Percentiles rank a stretch among this genome's conserved stretches.
phyloP scores from a whole-genome alignment of 257 asterid genomes.

The Nicotiana paniculata region DNA sequence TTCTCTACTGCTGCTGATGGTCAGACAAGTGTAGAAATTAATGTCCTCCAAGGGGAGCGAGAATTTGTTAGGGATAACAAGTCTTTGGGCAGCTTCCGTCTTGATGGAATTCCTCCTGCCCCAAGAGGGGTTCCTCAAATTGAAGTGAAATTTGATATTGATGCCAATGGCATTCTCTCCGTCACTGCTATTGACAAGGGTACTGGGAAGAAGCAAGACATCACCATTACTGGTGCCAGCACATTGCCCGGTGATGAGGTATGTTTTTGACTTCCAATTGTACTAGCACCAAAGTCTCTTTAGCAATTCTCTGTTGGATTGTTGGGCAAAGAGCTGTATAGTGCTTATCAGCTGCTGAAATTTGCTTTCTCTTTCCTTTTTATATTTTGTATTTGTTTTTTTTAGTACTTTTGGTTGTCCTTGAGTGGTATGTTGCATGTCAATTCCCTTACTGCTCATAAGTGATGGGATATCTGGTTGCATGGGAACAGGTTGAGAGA shows the following conservation, averaged over 20 bases:
- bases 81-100: conserved; percentile 94
- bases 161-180: conserved; percentile 94
- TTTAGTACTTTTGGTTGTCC: neutral
- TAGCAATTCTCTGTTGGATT: neutral
- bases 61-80: conserved; percentile 94
- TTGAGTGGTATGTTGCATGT: neutral
- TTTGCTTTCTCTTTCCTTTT: neutral
- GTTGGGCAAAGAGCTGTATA: neutral
- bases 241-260: conserved; percentile 94
- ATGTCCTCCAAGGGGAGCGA: conserved; percentile 92
- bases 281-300: neutral
- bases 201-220: conserved; percentile 94
- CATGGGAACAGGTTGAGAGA: conserved; percentile 59
- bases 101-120: conserved; percentile 98
- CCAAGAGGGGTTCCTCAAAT: conserved; percentile 99
- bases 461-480: neutral
- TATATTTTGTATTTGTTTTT: neutral
- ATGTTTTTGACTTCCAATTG: neutral
- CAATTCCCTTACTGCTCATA: neutral
- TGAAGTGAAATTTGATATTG: conserved; percentile 95
- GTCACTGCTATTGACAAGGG: conserved; percentile 93
- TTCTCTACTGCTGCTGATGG: conserved; percentile 98
- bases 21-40: conserved; percentile 90
- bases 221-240: conserved; percentile 97
- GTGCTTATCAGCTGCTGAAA: neutral